phyloP scores from a whole-genome alignment of 352 stramenopile species.

The Pythium periplocum region DNA sequence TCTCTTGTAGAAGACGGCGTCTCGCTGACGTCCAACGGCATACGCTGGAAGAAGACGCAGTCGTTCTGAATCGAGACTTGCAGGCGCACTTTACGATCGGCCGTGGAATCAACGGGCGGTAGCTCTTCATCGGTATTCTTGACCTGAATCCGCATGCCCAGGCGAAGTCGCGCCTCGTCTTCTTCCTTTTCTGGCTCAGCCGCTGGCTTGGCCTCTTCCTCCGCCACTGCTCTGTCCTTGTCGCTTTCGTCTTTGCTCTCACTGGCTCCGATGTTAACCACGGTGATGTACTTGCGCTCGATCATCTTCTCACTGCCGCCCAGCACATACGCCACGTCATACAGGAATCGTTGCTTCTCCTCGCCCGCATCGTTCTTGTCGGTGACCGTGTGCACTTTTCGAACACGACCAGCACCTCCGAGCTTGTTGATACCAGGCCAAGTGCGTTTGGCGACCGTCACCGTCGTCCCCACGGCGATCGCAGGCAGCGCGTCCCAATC shows the following conservation, averaged over 20 bases:
- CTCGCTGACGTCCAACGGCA: background rate
- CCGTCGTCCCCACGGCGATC: constrained; percentile 49
- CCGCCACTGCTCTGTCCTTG: constrained; percentile 10
- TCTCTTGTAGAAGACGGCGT: constrained; percentile 12
- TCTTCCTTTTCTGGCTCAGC: background rate
- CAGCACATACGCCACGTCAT: constrained; percentile 71
- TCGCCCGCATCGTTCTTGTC: constrained; percentile 18
- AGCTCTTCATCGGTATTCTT: constrained; percentile 11
- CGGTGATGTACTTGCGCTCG: constrained; percentile 74
- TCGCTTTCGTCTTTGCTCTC: constrained; percentile 11
- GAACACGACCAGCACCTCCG: constrained; percentile 63
- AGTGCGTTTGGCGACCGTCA: constrained; percentile 73
- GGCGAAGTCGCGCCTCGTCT: constrained; percentile 3
- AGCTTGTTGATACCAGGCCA: constrained; percentile 88
- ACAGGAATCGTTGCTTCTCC: constrained; percentile 38
- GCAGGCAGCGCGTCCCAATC: constrained; percentile 41
- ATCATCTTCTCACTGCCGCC: constrained; percentile 74
- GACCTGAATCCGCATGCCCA: constrained; percentile 15
- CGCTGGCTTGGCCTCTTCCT: background rate
- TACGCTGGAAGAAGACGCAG: constrained; percentile 14
- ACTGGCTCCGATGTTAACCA: constrained; percentile 27
- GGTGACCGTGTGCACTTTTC: constrained; percentile 43
- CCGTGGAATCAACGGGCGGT: constrained; percentile 2
- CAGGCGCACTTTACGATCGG: constrained; percentile 23
- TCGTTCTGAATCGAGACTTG: constrained; percentile 39